Percentiles rank a stretch among this genome's conserved stretches.
Conservation (phyloP, 1,284 basidiomycete species). For the Irpex lacteus region DNA sequence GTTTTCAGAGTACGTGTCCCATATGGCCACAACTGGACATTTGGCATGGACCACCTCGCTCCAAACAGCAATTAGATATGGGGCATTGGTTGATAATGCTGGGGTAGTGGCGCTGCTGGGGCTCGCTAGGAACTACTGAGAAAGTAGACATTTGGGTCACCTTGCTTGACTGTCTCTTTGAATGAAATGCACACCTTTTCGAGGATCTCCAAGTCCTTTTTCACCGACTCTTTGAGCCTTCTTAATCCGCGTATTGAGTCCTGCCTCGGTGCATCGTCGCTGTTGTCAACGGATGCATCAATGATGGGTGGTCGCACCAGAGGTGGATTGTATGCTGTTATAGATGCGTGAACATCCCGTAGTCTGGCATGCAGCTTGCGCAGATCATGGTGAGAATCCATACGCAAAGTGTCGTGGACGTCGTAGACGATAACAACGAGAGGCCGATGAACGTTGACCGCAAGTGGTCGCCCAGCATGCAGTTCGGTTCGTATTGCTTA, state of each 20-base stretch:
- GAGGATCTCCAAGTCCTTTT: slow-evolving; percentile 47
- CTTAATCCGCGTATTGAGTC: slow-evolving; percentile 51
- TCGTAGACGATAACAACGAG: background rate
- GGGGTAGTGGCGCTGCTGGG: slow-evolving; percentile 40
- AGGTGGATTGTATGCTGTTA: slow-evolving; percentile 43
- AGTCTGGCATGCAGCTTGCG: slow-evolving; percentile 34
- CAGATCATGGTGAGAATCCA: slow-evolving; percentile 36
- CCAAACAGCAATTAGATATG: slow-evolving; percentile 76
- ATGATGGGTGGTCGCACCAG: slow-evolving; percentile 49
- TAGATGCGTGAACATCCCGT: slow-evolving; percentile 40
- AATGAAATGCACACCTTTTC: slow-evolving; percentile 42
- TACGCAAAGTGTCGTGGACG: background rate
- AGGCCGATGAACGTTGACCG: no score
- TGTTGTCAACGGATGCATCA: slow-evolving; percentile 47
- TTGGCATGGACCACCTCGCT: slow-evolving; percentile 64
- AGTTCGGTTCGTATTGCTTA: background rate
- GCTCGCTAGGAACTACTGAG: slow-evolving; percentile 62
- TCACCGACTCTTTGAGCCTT: slow-evolving; percentile 43
- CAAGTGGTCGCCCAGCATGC: background rate
- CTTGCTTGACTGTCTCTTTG: background rate
- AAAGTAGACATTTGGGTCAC: background rate
- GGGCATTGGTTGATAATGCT: slow-evolving; percentile 67
- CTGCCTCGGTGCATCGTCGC: slow-evolving; percentile 40
- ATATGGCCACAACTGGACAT: slow-evolving; percentile 56
- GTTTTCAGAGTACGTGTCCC: slow-evolving; percentile 43